phyloP scores from a whole-genome alignment of 2,329 filamentous ascomycete species.

The Beauveria rudraprayagi region DNA sequence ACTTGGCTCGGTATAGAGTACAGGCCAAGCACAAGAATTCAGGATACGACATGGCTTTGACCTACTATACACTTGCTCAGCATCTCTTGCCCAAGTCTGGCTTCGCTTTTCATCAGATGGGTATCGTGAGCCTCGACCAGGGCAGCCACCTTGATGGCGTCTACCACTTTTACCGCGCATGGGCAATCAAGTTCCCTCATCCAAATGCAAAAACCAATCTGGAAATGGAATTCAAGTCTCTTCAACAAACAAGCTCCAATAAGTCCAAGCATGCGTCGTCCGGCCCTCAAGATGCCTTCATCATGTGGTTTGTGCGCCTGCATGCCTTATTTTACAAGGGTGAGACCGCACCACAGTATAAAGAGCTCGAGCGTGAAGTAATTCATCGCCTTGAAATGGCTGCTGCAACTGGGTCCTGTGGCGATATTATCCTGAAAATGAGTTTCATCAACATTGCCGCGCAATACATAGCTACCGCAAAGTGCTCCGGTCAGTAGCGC shows the following conservation, averaged over 20 bases:
- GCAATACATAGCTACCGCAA: conserved; percentile 55
- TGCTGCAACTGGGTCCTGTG: conserved; percentile 59
- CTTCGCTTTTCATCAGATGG: conserved; percentile 81
- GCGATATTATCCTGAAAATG: conserved; percentile 65
- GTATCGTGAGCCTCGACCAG: conserved; percentile 72
- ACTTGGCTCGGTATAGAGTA: conserved; percentile 78
- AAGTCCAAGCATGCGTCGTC: conserved; percentile 27
- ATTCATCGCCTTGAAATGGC: conserved; percentile 68
- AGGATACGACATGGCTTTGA: conserved; percentile 71
- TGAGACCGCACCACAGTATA: conserved; percentile 62
- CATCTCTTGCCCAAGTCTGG: conserved; percentile 73
- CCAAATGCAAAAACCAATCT: conserved; percentile 69
- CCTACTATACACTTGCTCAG: conserved; percentile 77
- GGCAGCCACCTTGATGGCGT: conserved; percentile 75
- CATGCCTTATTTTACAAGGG: conserved; percentile 81
- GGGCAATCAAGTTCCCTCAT: conserved; percentile 66
- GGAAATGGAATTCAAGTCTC: conserved; percentile 62
- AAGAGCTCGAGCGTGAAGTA: conserved; percentile 80
- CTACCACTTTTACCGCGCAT: conserved; percentile 81
- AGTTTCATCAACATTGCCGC: conserved; percentile 80
- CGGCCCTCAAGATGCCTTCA: conserved; percentile 54
- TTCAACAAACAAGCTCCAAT: conserved; percentile 32
- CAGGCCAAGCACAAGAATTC: conserved; percentile 65
- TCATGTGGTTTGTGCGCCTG: conserved; percentile 76
- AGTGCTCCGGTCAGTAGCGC: conserved; percentile 25